These are phyloP conservation scores for Naganishia vaughanmartiniae DNA, from an alignment of 768 basidiomycete species.

Conservation along the genomic window DNA sequence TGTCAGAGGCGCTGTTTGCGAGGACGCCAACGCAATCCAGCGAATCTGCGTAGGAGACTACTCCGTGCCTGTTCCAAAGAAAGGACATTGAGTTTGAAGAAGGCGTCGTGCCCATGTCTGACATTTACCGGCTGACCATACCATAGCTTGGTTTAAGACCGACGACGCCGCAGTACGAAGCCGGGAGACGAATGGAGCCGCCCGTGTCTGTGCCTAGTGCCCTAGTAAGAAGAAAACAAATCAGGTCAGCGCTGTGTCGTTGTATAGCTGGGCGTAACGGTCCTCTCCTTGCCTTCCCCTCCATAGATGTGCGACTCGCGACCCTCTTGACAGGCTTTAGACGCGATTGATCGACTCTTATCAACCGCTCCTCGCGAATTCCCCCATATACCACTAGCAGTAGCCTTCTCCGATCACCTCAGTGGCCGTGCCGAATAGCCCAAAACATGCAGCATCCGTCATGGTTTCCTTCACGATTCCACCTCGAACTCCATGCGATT, in stretches of 20 bases:
- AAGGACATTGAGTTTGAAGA: neutral
- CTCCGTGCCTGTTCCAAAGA: constrained; percentile 67
- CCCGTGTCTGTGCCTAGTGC: constrained; percentile 93
- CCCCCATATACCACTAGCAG: too few relatives aligned
- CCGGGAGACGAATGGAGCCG: constrained; percentile 87
- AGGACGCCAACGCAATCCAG: constrained; percentile 90
- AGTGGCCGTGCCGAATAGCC: too few relatives aligned
- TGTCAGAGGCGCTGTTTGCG: constrained; percentile 58
- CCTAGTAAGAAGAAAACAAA: constrained; percentile 54
- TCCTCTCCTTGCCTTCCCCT: too few relatives aligned
- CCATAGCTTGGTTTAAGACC: constrained; percentile 96
- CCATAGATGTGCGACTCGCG: too few relatives aligned
- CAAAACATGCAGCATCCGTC: too few relatives aligned
- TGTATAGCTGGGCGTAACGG: too few relatives aligned
- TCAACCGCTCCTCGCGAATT: too few relatives aligned
- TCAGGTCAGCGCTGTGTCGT: neutral
- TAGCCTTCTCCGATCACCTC: too few relatives aligned
- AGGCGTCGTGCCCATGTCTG: neutral
- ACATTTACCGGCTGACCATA: constrained; percentile 70
- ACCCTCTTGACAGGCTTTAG: too few relatives aligned
- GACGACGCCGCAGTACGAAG: constrained; percentile 86
- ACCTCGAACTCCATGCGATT: too few relatives aligned
- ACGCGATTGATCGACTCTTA: too few relatives aligned
- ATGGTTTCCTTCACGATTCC: too few relatives aligned
- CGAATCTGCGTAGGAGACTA: constrained; percentile 90